Evolutionary conservation across 129 eudicot species (phyloP).

Genomic region (Glebionis coronaria): DNA sequence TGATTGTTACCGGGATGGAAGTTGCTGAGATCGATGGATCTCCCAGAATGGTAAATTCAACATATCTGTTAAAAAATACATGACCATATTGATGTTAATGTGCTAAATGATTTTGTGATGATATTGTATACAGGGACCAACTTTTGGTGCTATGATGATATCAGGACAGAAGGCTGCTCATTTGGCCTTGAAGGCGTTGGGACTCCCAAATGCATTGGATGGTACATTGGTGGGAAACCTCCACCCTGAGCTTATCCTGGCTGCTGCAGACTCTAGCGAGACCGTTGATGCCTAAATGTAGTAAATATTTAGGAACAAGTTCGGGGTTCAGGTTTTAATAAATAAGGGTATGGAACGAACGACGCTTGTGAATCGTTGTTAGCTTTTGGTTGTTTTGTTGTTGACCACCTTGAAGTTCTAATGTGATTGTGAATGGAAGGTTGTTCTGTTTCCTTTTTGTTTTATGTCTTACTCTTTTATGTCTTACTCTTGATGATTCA

Average conservation of each 20-base stretch:
- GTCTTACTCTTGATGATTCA: no score
- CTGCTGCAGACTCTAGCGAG: conserved; percentile 55
- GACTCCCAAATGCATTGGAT: conserved; percentile 71
- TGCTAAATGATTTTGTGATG: neutral
- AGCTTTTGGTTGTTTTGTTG: conserved; percentile 13
- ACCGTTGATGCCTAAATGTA: conserved; percentile 51
- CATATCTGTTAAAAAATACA: neutral
- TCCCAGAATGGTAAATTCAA: conserved; percentile 15
- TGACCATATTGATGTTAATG: neutral
- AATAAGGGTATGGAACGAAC: conserved; percentile 13
- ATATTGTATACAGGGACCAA: conserved; percentile 58
- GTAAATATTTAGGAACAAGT: conserved; percentile 20
- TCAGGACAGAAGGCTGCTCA: conserved; percentile 94
- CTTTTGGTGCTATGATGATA: conserved; percentile 95
- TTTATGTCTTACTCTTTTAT: no score
- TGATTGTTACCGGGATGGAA: conserved; percentile 77
- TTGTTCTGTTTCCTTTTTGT: conserved; percentile 8
- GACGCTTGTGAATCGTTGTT: conserved; percentile 17
- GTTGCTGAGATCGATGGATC: conserved; percentile 63
- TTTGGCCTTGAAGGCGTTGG: conserved; percentile 73
- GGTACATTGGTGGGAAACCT: conserved; percentile 36
- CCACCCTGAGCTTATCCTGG: conserved; percentile 61
- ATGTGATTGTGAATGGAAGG: conserved; percentile 17
- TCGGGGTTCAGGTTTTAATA: conserved; percentile 22
- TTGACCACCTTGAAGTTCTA: conserved; percentile 1